Evolutionary conservation across 2,329 filamentous ascomycete genomes (phyloP), one percentile per base, ranked within the genome.

Genomic region (Penicillium brevicompactum): DNA sequence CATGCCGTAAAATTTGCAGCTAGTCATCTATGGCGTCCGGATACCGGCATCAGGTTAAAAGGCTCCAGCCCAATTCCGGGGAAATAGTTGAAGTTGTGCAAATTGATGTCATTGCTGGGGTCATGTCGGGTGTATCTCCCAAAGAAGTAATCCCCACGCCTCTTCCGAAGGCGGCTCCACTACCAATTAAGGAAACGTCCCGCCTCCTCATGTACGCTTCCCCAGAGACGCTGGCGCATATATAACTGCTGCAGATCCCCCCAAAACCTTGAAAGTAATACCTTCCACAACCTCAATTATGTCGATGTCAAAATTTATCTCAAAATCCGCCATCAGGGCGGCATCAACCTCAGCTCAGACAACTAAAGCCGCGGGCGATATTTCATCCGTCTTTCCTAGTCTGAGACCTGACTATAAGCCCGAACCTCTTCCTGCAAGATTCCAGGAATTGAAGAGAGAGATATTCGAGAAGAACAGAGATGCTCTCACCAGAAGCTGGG

Each of bases 381-480:
- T 80, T 51, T 78, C 76, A 4, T 78, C 75, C 10, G 76, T 79
- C n/a, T 80, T 80, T 53, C 76, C 76, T 1, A 77, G 75, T 56
- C 67, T 80, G 50, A 65, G 67, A 55, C 75, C 76, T 1, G 76
- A 76, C 53, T 75, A 75, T 51, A 67, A 74, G 46, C 68, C 74
- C 1, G 68, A 75, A 47, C 73, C 76, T 13, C 65, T 80, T 14
- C 75, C 77, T 2, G 51, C 70, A 31, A 71, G 78, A 5, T 80
- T 78, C 46, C 65, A 66, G 34, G 70, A 76, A 11, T 58, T 80
- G 27, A 80, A 80, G 52, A 55, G 60, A 27, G 54, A 55, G 1
- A 51, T 78, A 2, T 76, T 78, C 34, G 55, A 68, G 24, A 72
- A 70, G 42, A 75, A 79, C 60, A 74, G 74, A 59, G 64, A 73